phyloP scores from a whole-genome alignment of 208 protist species.

The Wallacemonas sp. region DNA sequence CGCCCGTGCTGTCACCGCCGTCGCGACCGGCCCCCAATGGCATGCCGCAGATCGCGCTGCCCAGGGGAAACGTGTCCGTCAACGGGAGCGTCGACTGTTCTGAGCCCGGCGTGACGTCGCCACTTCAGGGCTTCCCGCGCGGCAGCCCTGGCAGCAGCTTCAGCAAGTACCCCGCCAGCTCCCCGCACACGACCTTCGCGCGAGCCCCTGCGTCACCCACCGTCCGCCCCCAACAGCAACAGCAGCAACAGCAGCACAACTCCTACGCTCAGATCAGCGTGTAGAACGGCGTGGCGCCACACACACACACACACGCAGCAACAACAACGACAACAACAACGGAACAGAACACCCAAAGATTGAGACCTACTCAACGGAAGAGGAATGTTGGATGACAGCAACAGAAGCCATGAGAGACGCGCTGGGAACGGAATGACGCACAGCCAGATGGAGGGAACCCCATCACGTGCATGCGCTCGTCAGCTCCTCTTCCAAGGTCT shows the following conservation, averaged over 20 bases:
- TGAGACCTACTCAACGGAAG: too few relatives aligned
- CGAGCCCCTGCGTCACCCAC: neutral
- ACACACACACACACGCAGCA: too few relatives aligned
- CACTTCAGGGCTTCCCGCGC: neutral
- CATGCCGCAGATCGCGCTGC: neutral
- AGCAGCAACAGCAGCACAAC: slow-evolving; percentile 3
- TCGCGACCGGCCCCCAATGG: neutral
- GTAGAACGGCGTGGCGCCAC: too few relatives aligned
- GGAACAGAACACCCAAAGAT: too few relatives aligned
- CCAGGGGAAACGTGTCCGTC: neutral
- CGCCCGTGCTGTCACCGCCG: slow-evolving; percentile 4
- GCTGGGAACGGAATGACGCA: too few relatives aligned
- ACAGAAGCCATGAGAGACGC: too few relatives aligned
- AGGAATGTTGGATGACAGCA: too few relatives aligned
- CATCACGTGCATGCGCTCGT: too few relatives aligned
- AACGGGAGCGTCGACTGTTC: slow-evolving; percentile 1
- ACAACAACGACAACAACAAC: too few relatives aligned
- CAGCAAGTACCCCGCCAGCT: neutral
- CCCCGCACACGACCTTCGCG: slow-evolving; percentile 6
- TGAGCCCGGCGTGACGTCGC: neutral
- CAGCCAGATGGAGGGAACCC: too few relatives aligned
- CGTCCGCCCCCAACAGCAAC: too few relatives aligned
- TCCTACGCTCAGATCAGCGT: slow-evolving; percentile 1
- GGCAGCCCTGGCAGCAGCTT: neutral
- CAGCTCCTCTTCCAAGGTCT: too few relatives aligned